A percentile compares a stretch with the other conserved stretches of the same genome.
Conservation (phyloP, 257 asterid genomes). For the Nicotiana knightiana region DNA sequence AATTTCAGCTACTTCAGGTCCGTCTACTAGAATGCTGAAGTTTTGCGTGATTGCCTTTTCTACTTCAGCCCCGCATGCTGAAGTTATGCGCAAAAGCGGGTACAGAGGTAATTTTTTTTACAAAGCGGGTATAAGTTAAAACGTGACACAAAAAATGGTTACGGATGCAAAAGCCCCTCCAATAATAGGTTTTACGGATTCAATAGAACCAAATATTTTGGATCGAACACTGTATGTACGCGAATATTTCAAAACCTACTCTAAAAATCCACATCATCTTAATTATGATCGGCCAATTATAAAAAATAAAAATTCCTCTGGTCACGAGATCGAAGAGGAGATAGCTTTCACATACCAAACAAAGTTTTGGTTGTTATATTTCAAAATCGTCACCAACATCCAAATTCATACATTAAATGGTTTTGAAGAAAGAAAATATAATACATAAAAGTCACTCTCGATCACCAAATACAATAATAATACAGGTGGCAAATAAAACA, state of each 20-base stretch:
- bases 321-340: background rate
- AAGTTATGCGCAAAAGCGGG: no score
- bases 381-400: background rate
- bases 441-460: background rate
- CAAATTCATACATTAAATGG: background rate
- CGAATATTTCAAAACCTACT: no score
- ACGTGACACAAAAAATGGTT: no score
- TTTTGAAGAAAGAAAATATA: background rate
- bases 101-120: no score
- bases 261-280: no score
- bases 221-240: background rate
- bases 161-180: background rate
- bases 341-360: background rate
- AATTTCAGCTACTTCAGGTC: no score
- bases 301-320: no score
- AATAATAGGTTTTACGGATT: background rate
- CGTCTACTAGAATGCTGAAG: no score
- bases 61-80: no score
- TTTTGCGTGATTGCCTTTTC: no score
- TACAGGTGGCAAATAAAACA: background rate
- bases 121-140: no score
- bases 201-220: background rate
- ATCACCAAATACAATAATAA: background rate
- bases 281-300: no score
- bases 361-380: background rate